Conservation (phyloP, 2,329 filamentous ascomycete species). For the Xylaria multiplex region DNA sequence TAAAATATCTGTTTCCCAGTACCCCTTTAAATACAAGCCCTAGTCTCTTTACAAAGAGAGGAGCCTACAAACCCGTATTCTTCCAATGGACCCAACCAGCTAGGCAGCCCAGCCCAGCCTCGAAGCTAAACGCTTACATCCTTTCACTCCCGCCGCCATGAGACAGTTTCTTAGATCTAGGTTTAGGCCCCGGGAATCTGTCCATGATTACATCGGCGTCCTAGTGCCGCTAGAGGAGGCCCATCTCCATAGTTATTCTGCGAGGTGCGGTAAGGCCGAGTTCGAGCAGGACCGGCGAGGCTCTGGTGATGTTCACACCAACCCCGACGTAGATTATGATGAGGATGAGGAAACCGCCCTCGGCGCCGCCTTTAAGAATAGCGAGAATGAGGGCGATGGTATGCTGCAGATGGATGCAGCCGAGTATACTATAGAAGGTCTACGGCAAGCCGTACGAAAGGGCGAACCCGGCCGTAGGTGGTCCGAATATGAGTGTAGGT, state of each 20-base stretch:
- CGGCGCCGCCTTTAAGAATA: conserved; percentile 43
- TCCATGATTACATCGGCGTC: conserved; percentile 62
- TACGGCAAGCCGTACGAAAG: conserved; percentile 73
- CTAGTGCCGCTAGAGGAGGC: conserved; percentile 65
- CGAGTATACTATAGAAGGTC: conserved; percentile 74
- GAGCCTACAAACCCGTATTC: not conserved
- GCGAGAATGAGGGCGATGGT: conserved; percentile 54
- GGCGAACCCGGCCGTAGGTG: conserved; percentile 68
- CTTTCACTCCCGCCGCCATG: conserved; percentile 19
- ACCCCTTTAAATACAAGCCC: conserved; percentile 8
- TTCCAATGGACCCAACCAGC: conserved; percentile 27
- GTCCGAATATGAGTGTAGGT: conserved; percentile 80
- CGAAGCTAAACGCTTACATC: conserved; percentile 1
- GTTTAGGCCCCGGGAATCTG: conserved; percentile 54
- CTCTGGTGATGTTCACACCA: conserved; percentile 45
- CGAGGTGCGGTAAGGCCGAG: conserved; percentile 57
- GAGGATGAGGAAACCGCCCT: conserved; percentile 44
- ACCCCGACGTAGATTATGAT: conserved; percentile 39
- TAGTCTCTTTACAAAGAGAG: conserved; percentile 18
- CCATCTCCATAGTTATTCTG: conserved; percentile 65
- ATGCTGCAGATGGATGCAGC: conserved; percentile 65
- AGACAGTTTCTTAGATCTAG: conserved; percentile 36
- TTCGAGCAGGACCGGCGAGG: conserved; percentile 57
- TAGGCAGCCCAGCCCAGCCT: conserved; percentile 19
- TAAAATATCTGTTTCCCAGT: not conserved